Evolutionary conservation across 768 basidiomycete genomes (phyloP), one percentile per base, ranked within the genome.

Genomic region (Chlorophyllum brunneum): DNA sequence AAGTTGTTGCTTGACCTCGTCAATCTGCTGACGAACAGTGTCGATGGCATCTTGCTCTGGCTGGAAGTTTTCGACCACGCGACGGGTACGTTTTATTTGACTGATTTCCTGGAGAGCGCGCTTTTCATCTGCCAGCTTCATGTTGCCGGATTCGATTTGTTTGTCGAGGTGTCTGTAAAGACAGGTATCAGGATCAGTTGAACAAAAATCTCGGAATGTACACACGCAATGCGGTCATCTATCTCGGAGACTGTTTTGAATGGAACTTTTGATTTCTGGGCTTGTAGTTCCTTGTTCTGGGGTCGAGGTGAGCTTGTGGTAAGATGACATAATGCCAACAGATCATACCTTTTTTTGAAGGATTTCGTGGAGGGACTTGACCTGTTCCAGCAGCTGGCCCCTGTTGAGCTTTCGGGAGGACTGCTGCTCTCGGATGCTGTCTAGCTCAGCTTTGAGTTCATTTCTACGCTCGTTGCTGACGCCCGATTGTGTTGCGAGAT

Each of bases 121-220:
- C 71, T 97, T 98, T 70, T 99, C 97, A 51, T 97, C 95, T 23
- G 85, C 93, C 54, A 98, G 78, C 65, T 92, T 97, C 79, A 99
- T 78, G 54, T 61, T 82, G 22, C 95, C 95, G 4, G 91, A 91
- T 64, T 98, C 95, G 48, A 99, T 85, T 65, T 93, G 89, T 63
- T 82, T 86, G 44, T 98, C 91, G 54, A 97, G 74, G 55, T 85
- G 75, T 60, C 92, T 95, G 61, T 41, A 27, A 51, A 56, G 55
- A 53, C 58, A 49, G 56, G 33, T 51, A 34, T 36, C 41, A 53
- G 23, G 18, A 40, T 31, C n/a, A 13, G 1, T 45, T 42, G 44
- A 24, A 15, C 26, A 39, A 51, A 30, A 29, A 2, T 31, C 27
- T 54, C 34, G 10, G 37, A 38, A 54, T 26, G 55, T 2, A 67